These are phyloP conservation scores for Serendipita sp. DNA, from an alignment of 768 basidiomycete genomes.

Conservation along the genomic window DNA sequence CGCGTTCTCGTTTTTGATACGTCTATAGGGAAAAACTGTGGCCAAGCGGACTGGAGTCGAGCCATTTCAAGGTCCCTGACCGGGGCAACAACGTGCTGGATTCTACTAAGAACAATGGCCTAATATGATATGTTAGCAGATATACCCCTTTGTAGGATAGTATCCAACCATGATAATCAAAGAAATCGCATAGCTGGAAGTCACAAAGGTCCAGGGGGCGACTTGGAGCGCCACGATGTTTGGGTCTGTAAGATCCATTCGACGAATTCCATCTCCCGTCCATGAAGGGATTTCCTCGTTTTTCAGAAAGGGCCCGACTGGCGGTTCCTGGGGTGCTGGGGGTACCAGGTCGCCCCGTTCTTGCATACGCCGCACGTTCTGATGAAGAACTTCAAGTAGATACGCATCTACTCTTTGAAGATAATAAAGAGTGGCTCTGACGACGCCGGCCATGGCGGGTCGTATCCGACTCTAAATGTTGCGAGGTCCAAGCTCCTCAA, in stretches of 20 bases:
- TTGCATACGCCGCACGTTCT: background rate
- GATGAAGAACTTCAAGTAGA: background rate
- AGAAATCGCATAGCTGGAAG: constrained; percentile 55
- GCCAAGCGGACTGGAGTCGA: constrained; percentile 17
- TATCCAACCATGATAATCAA: constrained; percentile 45
- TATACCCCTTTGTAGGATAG: background rate
- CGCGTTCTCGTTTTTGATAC: constrained; percentile 45
- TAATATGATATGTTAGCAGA: constrained; percentile 17
- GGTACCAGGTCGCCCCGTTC: background rate
- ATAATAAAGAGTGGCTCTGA: background rate
- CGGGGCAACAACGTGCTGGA: constrained; percentile 65
- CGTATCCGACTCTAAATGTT: background rate
- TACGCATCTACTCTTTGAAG: background rate
- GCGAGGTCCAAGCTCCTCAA: background rate
- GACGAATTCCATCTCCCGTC: background rate
- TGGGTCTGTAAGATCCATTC: background rate
- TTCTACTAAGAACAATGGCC: constrained; percentile 57
- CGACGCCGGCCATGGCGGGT: background rate
- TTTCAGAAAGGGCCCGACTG: background rate
- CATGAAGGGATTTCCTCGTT: constrained; percentile 1
- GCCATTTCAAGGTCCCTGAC: constrained; percentile 27
- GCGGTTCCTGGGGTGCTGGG: background rate
- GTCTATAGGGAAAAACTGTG: constrained; percentile 45
- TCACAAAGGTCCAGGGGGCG: constrained; percentile 56
- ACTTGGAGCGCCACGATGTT: constrained; percentile 25